Evolutionary conservation across 345 rosid species (phyloP).

Genomic region (Boechera retrofracta): DNA sequence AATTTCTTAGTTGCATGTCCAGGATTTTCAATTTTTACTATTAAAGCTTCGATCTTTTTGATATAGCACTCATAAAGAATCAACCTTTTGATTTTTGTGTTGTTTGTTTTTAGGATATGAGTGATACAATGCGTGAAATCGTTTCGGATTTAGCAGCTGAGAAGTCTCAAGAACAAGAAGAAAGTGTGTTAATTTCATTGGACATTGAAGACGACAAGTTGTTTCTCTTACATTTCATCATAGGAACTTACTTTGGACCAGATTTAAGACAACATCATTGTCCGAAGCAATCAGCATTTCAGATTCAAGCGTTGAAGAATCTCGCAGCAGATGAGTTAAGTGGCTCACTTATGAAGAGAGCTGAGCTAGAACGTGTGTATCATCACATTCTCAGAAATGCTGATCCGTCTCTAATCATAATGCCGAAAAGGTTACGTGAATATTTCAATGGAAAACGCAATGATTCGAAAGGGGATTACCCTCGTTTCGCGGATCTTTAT

Average conservation of each 20-base stretch:
- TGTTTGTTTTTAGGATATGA: constrained; percentile 25
- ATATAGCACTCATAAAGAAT: neutral
- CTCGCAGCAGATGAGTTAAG: constrained; percentile 39
- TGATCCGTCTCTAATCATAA: constrained; percentile 41
- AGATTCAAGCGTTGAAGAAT: constrained; percentile 41
- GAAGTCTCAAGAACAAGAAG: constrained; percentile 10
- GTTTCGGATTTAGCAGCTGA: constrained; percentile 29
- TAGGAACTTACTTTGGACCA: constrained; percentile 45
- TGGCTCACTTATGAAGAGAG: constrained; percentile 46
- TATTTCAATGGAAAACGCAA: constrained; percentile 40
- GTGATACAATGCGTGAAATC: constrained; percentile 23
- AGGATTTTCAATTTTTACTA: neutral
- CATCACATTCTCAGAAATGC: constrained; percentile 47
- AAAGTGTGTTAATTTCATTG: constrained; percentile 8
- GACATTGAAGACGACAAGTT: constrained; percentile 45
- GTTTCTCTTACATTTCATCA: constrained; percentile 40
- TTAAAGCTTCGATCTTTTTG: constrained; percentile 1
- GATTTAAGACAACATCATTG: constrained; percentile 37
- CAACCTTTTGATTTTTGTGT: neutral
- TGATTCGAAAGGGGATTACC: neutral
- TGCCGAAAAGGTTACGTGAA: constrained; percentile 3
- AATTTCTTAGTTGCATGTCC: constrained; percentile 18
- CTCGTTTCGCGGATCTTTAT: constrained; percentile 46
- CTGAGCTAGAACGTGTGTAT: constrained; percentile 47
- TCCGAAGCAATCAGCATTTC: constrained; percentile 46